These are phyloP conservation scores for Auricularia cornea DNA, from an alignment of 768 basidiomycete genomes.

Conservation along the genomic window DNA sequence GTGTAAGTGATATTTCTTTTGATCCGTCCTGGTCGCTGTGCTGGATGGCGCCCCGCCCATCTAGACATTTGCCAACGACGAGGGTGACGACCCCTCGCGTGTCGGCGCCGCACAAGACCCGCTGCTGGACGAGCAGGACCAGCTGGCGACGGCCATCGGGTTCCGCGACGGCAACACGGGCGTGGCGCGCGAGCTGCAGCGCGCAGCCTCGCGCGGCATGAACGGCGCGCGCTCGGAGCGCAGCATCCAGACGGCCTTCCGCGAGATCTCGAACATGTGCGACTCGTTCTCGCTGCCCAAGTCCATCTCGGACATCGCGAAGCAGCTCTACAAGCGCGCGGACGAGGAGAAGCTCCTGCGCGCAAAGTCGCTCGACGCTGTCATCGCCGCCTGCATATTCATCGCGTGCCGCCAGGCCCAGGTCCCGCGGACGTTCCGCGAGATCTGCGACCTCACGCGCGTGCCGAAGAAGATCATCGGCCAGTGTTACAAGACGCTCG, in stretches of 20 bases:
- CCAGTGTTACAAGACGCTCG: constrained; percentile 86
- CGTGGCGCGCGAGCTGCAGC: constrained; percentile 83
- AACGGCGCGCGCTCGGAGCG: constrained; percentile 67
- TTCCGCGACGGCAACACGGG: constrained; percentile 94
- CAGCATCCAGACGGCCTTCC: constrained; percentile 80
- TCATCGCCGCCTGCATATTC: constrained; percentile 97
- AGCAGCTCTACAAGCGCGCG: constrained; percentile 94
- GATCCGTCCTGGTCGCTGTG: constrained; percentile 10
- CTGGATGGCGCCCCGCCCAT: constrained; percentile 1
- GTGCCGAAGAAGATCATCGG: constrained; percentile 93
- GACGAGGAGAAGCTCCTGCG: constrained; percentile 91
- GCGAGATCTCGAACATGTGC: constrained; percentile 88
- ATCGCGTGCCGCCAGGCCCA: constrained; percentile 94
- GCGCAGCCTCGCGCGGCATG: constrained; percentile 78
- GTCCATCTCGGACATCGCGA: constrained; percentile 90
- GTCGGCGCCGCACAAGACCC: constrained; percentile 95
- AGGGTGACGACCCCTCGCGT: constrained; percentile 99
- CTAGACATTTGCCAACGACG: constrained; percentile 99
- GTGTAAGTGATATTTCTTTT: constrained; percentile 16
- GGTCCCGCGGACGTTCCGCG: constrained; percentile 92
- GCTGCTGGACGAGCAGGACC: constrained; percentile 87
- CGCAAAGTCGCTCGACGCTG: constrained; percentile 85
- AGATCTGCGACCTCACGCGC: constrained; percentile 87
- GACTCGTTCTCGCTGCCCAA: constrained; percentile 92
- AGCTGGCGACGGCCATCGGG: constrained; percentile 90